These are phyloP conservation scores for Bimuria novae-zelandiae DNA, from an alignment of 2,329 filamentous ascomycete species.

Conservation along the genomic window DNA sequence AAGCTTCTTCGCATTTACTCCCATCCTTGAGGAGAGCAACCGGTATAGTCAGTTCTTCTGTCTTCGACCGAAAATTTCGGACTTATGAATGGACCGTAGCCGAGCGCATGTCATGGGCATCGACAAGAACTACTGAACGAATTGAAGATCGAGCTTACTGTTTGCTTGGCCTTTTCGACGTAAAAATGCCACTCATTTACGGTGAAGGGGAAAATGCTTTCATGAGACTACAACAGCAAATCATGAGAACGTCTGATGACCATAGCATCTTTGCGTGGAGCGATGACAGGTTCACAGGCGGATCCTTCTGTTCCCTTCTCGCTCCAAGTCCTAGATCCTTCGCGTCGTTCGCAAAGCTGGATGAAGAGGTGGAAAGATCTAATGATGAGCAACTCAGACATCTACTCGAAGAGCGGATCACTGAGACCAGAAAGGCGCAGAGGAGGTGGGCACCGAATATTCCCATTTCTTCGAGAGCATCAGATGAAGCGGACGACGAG, in stretches of 20 bases:
- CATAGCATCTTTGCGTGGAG: constrained; percentile 17
- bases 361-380: too few species aligned
- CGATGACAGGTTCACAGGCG: not conserved
- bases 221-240: constrained; percentile 20
- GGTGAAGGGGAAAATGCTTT: constrained; percentile 32
- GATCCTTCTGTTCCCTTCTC: not conserved
- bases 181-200: constrained; percentile 34
- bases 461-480: too few species aligned
- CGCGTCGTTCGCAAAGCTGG: too few species aligned
- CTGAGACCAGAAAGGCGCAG: too few species aligned
- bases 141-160: constrained; percentile 36
- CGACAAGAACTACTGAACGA: constrained; percentile 11
- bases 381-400: too few species aligned
- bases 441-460: too few species aligned
- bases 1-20: too few species aligned
- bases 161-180: constrained; percentile 31
- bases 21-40: too few species aligned
- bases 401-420: too few species aligned
- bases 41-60: too few species aligned
- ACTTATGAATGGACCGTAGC: constrained; percentile 5
- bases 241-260: constrained; percentile 12
- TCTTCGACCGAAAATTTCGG: too few species aligned
- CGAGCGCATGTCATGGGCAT: constrained; percentile 19
- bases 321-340: not conserved
- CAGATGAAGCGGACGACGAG: too few species aligned